Evolutionary conservation across 345 rosid species (phyloP), one percentile per base, ranked within the genome.

Genomic region (Citrus mangshanensis): DNA sequence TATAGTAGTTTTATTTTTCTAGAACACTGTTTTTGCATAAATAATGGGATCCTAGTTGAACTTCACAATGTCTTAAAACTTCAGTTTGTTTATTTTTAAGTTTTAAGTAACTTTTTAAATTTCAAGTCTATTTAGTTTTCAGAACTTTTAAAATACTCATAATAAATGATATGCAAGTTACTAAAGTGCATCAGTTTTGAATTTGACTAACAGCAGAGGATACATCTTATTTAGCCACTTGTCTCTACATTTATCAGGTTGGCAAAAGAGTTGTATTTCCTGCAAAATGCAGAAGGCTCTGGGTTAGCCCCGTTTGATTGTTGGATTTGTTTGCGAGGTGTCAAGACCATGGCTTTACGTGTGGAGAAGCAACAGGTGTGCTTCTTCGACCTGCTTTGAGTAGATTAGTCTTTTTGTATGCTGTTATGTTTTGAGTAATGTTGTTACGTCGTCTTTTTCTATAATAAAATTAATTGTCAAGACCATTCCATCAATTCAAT

Each of bases 341-440:
- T 94, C 79, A 96, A 94, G 86, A 96, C 98, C 65, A 89, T 96
- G 99, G 92, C 90, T 76, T 82, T 96, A 77, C 98, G 97, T 68
- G 87, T 94, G 51, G 97, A 96, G 81, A 96, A 91, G 85, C 97
- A 96, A 81, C 99, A 96, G 97, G 99, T 96, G 98, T 96, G 64
- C 64, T 67, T 37, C 56, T 65, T 83, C 18, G 9, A 64, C 77
- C 56, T 56, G 3, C 74, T 56, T 25, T 22, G 42, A 51, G 37
- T 24, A 68, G 68, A 72, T 38, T 70, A 30, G 10, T 21, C 64
- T 24, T 62, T 38, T 65, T 54, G 21, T 9, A 25, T 56, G 25
- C 4, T 32, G 76, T 21, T 54, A 27, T 62, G 21, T 51, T 66
- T 46, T 55, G 32, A 37, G 35, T 63, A 32, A 34, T 81, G 40